Base-by-base conservation (phyloP, 768 basidiomycete genomes). In the Lentinus brumalis region DNA sequence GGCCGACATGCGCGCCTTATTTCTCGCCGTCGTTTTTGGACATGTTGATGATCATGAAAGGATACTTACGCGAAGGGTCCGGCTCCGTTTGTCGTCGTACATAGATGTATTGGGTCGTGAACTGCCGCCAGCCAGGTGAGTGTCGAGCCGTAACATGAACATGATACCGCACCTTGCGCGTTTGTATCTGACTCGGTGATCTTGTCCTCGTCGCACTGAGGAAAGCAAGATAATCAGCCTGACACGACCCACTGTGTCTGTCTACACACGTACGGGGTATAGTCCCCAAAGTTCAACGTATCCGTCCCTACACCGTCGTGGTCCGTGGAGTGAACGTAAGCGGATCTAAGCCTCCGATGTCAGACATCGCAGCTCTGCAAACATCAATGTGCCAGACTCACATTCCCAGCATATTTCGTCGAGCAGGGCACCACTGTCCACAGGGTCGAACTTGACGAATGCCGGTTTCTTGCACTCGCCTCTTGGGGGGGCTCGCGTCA, bases 361-460 rank as follows among this genome's bases (percentile, higher is more conserved):
- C 14, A 16, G 21, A 15, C n/a, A 45, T 4, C 4, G 4, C 7
- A 45, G 21, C n/a, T 26, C 21, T 26, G 21, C 21, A 26, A 26
- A 26, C 21, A 26, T 26, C 21, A 26, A 26, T 26, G 21, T 26
- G 21, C 44, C 21, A 8, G 4, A 16, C 21, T 9, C 18, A 61
- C 60, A 54, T 41, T 57, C 60, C 60, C 54, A 61, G 21, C 56
- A 57, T n/a, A 61, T 53, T n/a, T 61, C 60, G 38, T 57, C 55
- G 18, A 26, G 21, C 21, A 26, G 21, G 21, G 21, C 21, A 26
- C 21, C 21, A 26, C 21, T 26, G 21, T 26, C 21, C 21, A 26
- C 21, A 26, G 21, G 21, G 21, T 26, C 21, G 21, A 26, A 26
- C 21, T 26, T 26, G 21, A 26, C 21, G 21, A 26, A 26, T 26